These are phyloP conservation scores for Prunus persica DNA, from an alignment of 306 rosid genomes.

Conservation along the genomic window Prunus_persica_NCBIv2 NC_034015.1:15350001-15350500, in stretches of 20 bases:
- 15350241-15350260: not conserved
- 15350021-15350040: conserved; percentile 33
- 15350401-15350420: no score
- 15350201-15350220: not conserved
- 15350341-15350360: no score
- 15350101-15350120: conserved; percentile 26
- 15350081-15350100: not conserved
- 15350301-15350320: no score
- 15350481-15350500: not conserved
- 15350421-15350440: no score
- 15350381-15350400: no score
- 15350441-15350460: no score
- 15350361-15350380: no score
- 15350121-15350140: conserved; percentile 21
- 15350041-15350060: not conserved
- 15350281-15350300: no score
- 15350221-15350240: not conserved
- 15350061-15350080: not conserved
- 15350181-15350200: no score
- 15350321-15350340: no score
- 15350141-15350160: not conserved
- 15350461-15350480: not conserved
- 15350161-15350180: not conserved
- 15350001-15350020: conserved; percentile 17
- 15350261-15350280: no score